Evolutionary conservation across 192 early-diverging fungal genomes (phyloP).

Genomic region (Coemansia sp.): DNA sequence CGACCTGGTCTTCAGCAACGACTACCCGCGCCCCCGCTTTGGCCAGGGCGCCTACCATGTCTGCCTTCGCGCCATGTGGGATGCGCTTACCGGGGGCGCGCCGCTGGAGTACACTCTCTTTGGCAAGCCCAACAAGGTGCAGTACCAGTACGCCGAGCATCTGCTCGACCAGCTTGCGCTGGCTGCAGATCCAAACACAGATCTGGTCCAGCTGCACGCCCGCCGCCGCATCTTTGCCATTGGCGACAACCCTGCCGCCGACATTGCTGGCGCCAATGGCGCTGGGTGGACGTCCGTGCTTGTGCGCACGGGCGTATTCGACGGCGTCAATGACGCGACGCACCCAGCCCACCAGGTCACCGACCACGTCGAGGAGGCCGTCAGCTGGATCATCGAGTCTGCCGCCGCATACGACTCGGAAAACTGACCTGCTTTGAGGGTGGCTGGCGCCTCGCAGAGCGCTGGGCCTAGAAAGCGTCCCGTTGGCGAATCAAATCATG

Average conservation of each 20-base stretch:
- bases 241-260: slow-evolving; percentile 69
- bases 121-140: slow-evolving; percentile 79
- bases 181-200: slow-evolving; percentile 13
- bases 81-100: slow-evolving; percentile 39
- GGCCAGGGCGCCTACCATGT: slow-evolving; percentile 81
- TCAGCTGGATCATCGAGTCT: slow-evolving; percentile 47
- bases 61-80: slow-evolving; percentile 68
- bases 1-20: slow-evolving; percentile 79
- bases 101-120: slow-evolving; percentile 65
- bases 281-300: slow-evolving; percentile 71
- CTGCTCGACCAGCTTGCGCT: slow-evolving; percentile 46
- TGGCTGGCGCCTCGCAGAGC: slow-evolving; percentile 6
- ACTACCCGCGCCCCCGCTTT: slow-evolving; percentile 72
- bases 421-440: not conserved
- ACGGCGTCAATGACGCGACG: slow-evolving; percentile 54
- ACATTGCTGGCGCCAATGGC: slow-evolving; percentile 72
- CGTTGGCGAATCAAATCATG: too few species aligned
- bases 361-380: slow-evolving; percentile 67
- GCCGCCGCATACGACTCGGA: not conserved
- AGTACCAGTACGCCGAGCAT: slow-evolving; percentile 68
- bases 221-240: slow-evolving; percentile 56
- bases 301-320: slow-evolving; percentile 70
- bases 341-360: slow-evolving; percentile 60
- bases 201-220: not conserved
- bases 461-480: too few species aligned